These are phyloP conservation scores for Penicillium angulare DNA, from an alignment of 495 filamentous ascomycete genomes.

Conservation along the genomic window DNA sequence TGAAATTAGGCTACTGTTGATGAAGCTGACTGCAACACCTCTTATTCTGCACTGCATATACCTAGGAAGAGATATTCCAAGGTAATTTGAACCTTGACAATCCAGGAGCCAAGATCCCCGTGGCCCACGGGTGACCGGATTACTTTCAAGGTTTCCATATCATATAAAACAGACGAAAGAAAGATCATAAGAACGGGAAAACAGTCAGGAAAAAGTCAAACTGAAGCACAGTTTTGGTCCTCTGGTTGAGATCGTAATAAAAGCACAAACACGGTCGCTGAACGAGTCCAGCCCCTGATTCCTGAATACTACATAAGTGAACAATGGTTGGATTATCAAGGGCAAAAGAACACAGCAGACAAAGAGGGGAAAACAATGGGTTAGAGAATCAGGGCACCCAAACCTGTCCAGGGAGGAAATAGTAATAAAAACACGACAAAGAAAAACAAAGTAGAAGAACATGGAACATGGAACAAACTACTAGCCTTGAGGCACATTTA, in stretches of 20 bases:
- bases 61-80: neutral
- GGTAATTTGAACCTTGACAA: neutral
- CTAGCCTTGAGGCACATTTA: constrained; percentile 4
- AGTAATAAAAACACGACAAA: constrained; percentile 1
- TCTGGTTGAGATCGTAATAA: neutral
- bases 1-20: too few relatives aligned
- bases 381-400: neutral
- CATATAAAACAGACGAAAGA: neutral
- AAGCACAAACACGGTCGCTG: constrained; percentile 1
- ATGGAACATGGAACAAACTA: neutral
- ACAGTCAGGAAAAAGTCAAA: neutral
- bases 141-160: too few relatives aligned
- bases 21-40: neutral
- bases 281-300: neutral
- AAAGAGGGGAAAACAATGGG: too few relatives aligned
- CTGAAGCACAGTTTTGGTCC: neutral
- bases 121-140: too few relatives aligned
- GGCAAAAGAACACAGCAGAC: neutral
- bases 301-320: constrained; percentile 5
- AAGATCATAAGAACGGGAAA: neutral
- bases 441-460: neutral
- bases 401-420: constrained; percentile 6
- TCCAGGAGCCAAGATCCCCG: neutral
- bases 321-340: neutral
- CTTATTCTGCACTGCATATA: neutral